phyloP scores from a whole-genome alignment of 306 rosid genomes.

The Dalbergia cochinchinensis region DNA sequence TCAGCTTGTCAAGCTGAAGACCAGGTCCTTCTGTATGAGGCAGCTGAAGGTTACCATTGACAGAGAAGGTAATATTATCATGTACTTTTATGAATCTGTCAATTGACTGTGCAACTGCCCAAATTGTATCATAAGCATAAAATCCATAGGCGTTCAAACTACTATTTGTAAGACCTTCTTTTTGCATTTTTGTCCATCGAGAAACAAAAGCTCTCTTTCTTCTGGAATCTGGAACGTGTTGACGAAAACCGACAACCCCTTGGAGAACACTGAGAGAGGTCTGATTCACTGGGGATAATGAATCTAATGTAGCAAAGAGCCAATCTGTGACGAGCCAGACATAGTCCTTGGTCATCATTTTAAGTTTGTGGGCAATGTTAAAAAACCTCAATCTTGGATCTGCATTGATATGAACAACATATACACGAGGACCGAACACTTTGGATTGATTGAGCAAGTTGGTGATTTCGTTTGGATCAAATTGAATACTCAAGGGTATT shows the following conservation, averaged over 20 bases:
- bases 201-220: constrained; percentile 63
- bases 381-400: constrained; percentile 79
- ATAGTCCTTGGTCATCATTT: constrained; percentile 76
- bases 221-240: constrained; percentile 68
- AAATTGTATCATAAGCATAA: constrained; percentile 84
- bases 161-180: constrained; percentile 52
- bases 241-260: constrained; percentile 90
- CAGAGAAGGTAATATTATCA: constrained; percentile 65
- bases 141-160: constrained; percentile 74
- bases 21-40: constrained; percentile 46
- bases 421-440: constrained; percentile 78
- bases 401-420: constrained; percentile 80
- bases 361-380: constrained; percentile 66
- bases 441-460: constrained; percentile 71
- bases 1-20: constrained; percentile 70
- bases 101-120: constrained; percentile 77
- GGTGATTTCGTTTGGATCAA: constrained; percentile 58
- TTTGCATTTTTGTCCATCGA: constrained; percentile 66
- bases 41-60: constrained; percentile 43
- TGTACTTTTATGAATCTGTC: constrained; percentile 59
- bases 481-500: constrained; percentile 66
- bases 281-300: constrained; percentile 55
- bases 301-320: constrained; percentile 82
- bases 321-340: constrained; percentile 95
- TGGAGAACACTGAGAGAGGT: constrained; percentile 60